These are phyloP conservation scores for Exophiala phaeomuriformis DNA, from an alignment of 2,329 filamentous ascomycete genomes.

Conservation along the genomic window DNA sequence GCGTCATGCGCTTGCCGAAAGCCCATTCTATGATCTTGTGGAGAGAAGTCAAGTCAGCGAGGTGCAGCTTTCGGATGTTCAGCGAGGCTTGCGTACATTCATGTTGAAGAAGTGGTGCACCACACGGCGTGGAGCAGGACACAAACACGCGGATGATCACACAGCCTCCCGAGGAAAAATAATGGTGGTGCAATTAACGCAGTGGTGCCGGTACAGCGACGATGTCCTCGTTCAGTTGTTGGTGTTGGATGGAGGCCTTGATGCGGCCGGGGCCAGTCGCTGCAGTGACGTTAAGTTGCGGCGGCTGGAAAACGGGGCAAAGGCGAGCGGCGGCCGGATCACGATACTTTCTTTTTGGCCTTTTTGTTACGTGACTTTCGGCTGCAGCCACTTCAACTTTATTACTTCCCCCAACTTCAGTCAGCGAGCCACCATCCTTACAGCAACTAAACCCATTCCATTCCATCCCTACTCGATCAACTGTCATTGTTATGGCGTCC, in stretches of 20 bases:
- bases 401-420: background rate
- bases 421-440: background rate
- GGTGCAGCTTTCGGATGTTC: background rate
- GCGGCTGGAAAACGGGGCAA: background rate
- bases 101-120: constrained; percentile 25
- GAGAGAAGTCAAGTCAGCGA: constrained; percentile 18
- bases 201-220: background rate
- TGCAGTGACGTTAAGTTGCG: background rate
- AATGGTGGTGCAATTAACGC: background rate
- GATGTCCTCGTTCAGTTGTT: background rate
- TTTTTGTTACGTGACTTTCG: background rate
- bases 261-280: background rate
- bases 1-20: constrained; percentile 98
- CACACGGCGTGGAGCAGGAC: background rate
- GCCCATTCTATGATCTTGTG: constrained; percentile 91
- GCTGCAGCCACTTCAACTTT: background rate
- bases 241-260: constrained; percentile 3
- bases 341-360: background rate
- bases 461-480: background rate
- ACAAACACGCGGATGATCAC: no score
- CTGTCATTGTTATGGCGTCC: background rate
- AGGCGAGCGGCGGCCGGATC: background rate
- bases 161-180: no score
- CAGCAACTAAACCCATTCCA: background rate
- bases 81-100: constrained; percentile 34